A percentile compares a stretch with the other conserved stretches of the same genome.
phyloP scores from a whole-genome alignment of 176 grass and related monocot genomes.

The Cenchrus purpureus region DNA sequence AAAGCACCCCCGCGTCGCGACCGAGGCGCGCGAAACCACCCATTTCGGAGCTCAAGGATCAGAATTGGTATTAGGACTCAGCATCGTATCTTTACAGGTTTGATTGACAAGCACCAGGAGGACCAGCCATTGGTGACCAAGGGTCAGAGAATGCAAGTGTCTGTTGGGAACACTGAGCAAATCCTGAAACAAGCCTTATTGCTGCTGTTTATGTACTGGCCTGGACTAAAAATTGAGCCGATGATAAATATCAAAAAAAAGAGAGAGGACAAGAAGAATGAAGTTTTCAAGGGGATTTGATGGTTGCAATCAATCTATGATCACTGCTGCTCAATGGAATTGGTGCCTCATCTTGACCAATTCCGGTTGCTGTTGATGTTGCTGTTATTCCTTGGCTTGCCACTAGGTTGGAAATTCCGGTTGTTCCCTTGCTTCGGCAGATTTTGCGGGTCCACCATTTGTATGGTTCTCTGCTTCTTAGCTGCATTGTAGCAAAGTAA shows the following conservation, averaged over 20 bases:
- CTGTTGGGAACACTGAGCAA: neutral
- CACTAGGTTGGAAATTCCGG: constrained; percentile 45
- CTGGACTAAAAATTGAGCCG: constrained; percentile 36
- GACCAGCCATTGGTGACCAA: constrained; percentile 28
- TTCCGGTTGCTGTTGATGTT: constrained; percentile 42
- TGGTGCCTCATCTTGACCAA: constrained; percentile 48
- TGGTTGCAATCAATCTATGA: constrained; percentile 9
- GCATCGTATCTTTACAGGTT: constrained; percentile 49
- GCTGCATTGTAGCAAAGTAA: constrained; percentile 46
- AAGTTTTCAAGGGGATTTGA: constrained; percentile 1
- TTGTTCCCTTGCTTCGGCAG: constrained; percentile 59
- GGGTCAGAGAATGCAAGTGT: neutral
- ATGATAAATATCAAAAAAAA: no score
- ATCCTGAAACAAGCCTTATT: constrained; percentile 40
- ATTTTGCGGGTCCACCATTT: constrained; percentile 65
- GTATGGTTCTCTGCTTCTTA: constrained; percentile 71
- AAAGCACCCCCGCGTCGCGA: constrained; percentile 19
- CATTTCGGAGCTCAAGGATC: constrained; percentile 36
- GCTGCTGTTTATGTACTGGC: constrained; percentile 46
- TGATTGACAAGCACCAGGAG: constrained; percentile 38
- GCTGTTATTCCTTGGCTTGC: constrained; percentile 47
- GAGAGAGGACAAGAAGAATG: neutral
- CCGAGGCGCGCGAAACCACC: constrained; percentile 28
- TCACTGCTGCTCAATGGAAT: constrained; percentile 7
- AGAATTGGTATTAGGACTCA: constrained; percentile 36